Evolutionary conservation across 257 asterid species (phyloP), one percentile per base, ranked within the genome.

Genomic region (Solanum arcanum): DNA sequence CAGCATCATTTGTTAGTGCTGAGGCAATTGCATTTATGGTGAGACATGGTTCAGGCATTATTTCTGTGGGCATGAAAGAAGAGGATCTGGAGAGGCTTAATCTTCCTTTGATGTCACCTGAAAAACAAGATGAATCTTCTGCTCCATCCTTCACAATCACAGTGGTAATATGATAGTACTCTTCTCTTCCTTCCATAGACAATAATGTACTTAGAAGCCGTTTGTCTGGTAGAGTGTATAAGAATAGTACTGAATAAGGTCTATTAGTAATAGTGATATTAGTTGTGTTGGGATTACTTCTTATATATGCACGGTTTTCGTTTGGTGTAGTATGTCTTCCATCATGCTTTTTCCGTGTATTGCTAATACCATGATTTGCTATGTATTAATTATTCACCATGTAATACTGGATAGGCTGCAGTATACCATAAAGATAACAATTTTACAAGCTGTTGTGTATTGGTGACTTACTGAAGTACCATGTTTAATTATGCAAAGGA

Each of bases 131-230:
- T n/a, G 94, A 92, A 84, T 90, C 96, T 31, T 94, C 93, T 73
- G 94, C 98, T 89, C 98, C 98, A 75, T 96, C 96, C 21, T 96
- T 96, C 93, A 93, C 98, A 4, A 66, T 95, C 91, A 92, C 99
- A 42, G 99, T 96, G 95, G 99, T 96, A 94, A 62, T 76, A 31
- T 76, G 73, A 39, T 56, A 56, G 7, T 56, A 20, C 25, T 27
- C 35, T 23, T 29, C 74, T 41, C 47, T 87, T 41, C 27, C 62
- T 29, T 42, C 14, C 76, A 83, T 41, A 13, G 44, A 39, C 11
- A 47, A 47, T 44, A 44, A 42, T 76, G 83, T 76, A 78, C 64
- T 56, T 56, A 7, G 11, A 18, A 56, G 25, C 9, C 70, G 9
- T 52, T 16, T 52, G 13, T 42, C 47, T 42, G 23, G 9, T 52